Conservation (phyloP, 306 rosid genomes). For the Herpetospermum pedunculosum region DNA sequence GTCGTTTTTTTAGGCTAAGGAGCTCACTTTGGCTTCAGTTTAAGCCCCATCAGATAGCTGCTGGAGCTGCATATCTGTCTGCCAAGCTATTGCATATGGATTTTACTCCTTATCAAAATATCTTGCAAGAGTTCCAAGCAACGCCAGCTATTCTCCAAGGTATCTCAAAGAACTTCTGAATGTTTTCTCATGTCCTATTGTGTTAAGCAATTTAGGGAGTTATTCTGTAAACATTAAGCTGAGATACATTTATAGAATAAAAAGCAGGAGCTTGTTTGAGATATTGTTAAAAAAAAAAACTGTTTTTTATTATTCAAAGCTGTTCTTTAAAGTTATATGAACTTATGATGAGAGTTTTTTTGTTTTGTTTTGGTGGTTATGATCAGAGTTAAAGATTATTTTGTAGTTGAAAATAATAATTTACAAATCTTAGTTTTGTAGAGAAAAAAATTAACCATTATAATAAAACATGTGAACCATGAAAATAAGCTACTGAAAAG, state of each 20-base stretch:
- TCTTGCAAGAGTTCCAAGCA: slow-evolving; percentile 83
- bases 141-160: slow-evolving; percentile 93
- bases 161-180: slow-evolving; percentile 9
- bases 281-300: background rate
- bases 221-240: background rate
- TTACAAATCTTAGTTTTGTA: background rate
- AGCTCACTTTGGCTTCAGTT: slow-evolving; percentile 99
- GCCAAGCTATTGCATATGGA: slow-evolving; percentile 74
- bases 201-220: background rate
- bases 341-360: too few relatives aligned
- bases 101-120: slow-evolving; percentile 46
- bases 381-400: background rate
- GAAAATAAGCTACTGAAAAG: background rate
- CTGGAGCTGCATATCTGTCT: slow-evolving; percentile 91
- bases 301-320: background rate
- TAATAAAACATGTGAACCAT: background rate
- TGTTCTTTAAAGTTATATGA: background rate
- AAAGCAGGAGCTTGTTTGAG: background rate
- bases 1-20: slow-evolving; percentile 61
- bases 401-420: background rate
- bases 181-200: background rate
- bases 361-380: too few relatives aligned
- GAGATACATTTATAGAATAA: background rate
- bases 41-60: slow-evolving; percentile 92
- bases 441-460: background rate